A percentile compares a stretch with the other conserved stretches of the same genome.
phyloP scores from a whole-genome alignment of 306 rosid genomes.

The Rubus idaeus region DNA sequence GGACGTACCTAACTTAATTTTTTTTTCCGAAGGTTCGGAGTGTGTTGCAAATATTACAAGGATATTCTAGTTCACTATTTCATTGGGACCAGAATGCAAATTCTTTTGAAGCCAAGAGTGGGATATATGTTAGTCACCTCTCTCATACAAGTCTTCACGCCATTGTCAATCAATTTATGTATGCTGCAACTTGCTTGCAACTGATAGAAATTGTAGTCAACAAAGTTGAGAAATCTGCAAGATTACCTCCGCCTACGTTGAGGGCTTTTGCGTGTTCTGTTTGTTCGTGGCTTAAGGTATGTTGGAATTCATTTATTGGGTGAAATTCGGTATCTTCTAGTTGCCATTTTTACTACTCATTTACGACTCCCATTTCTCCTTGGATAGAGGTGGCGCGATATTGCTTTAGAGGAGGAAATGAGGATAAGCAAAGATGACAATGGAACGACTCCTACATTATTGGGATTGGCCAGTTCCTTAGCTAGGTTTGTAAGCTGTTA shows the following conservation, averaged over 20 bases:
- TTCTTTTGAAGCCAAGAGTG: conserved; percentile 50
- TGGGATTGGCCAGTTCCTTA: conserved; percentile 77
- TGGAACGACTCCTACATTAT: conserved; percentile 60
- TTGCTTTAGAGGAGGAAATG: conserved; percentile 71
- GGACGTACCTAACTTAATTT: neutral
- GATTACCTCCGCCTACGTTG: conserved; percentile 63
- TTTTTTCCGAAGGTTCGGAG: conserved; percentile 65
- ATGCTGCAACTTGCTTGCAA: conserved; percentile 83
- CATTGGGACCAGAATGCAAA: conserved; percentile 55
- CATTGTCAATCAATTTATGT: conserved; percentile 60
- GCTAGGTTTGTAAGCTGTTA: conserved; percentile 54
- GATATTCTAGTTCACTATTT: conserved; percentile 68
- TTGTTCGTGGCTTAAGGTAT: conserved; percentile 78
- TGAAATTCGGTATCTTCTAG: neutral
- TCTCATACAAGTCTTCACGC: conserved; percentile 66
- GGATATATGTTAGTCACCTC: conserved; percentile 63
- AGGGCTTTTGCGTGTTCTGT: conserved; percentile 69
- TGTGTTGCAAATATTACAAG: conserved; percentile 86
- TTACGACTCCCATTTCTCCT: neutral
- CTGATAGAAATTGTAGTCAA: conserved; percentile 42
- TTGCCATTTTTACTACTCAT: neutral
- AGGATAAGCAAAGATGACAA: conserved; percentile 37
- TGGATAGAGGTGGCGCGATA: conserved; percentile 64
- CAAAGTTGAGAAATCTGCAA: conserved; percentile 41
- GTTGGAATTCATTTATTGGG: neutral